Evolutionary conservation across 495 filamentous ascomycete species (phyloP).

Genomic region (Penicillium egyptiacum): DNA sequence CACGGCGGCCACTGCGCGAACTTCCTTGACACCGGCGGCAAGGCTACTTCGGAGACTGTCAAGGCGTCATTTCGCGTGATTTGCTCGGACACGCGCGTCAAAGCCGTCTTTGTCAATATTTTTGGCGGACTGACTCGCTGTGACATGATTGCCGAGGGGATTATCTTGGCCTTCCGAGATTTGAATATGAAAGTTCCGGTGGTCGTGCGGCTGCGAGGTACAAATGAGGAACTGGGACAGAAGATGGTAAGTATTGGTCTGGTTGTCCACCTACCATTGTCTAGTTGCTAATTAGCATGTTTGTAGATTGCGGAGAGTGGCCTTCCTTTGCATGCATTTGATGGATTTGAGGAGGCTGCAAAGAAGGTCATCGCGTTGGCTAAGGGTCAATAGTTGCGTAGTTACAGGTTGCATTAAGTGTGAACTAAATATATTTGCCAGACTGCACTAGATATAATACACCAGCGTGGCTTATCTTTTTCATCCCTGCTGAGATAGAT

Average conservation of each 20-base stretch:
- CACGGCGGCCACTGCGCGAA: constrained; percentile 69
- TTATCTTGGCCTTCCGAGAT: constrained; percentile 75
- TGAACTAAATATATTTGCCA: too few species aligned
- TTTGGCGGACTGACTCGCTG: constrained; percentile 83
- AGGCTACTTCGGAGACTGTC: constrained; percentile 83
- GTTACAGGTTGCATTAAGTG: too few species aligned
- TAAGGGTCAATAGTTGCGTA: background rate
- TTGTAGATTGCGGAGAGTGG: constrained; percentile 68
- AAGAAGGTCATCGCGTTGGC: constrained; percentile 71
- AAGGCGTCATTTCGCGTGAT: constrained; percentile 73
- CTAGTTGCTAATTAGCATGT: constrained; percentile 14
- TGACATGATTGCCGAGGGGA: constrained; percentile 86
- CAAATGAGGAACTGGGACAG: constrained; percentile 75
- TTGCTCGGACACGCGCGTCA: constrained; percentile 67
- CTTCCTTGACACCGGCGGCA: constrained; percentile 88
- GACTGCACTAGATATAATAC: too few species aligned
- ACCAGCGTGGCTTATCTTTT: too few species aligned
- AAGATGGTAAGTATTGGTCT: constrained; percentile 54
- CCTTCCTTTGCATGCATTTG: constrained; percentile 70
- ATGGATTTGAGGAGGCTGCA: constrained; percentile 79
- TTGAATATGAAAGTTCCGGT: constrained; percentile 69
- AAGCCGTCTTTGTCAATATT: constrained; percentile 82
- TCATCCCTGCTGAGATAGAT: too few species aligned
- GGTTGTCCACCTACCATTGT: background rate
- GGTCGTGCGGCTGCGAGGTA: constrained; percentile 80